Evolutionary conservation across 257 asterid genomes (phyloP).

Genomic region (Plantago elongata): DNA sequence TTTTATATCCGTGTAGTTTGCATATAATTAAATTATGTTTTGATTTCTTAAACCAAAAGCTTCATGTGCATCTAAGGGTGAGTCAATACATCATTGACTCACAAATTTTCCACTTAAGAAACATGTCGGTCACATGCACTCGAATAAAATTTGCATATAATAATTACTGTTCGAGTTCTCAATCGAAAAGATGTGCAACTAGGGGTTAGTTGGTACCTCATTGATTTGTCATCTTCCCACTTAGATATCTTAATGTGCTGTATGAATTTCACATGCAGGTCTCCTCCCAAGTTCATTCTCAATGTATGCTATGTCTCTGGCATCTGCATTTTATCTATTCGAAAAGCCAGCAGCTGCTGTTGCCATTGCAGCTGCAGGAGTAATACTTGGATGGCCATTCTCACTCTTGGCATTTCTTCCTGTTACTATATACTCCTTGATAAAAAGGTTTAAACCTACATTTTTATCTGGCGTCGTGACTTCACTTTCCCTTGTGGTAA

Average conservation of each 20-base stretch:
- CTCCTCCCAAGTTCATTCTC: constrained; percentile 96
- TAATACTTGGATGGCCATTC: constrained; percentile 98
- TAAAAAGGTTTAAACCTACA: constrained; percentile 54
- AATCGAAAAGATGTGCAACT: too few species aligned
- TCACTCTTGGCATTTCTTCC: constrained; percentile 92
- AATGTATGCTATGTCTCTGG: constrained; percentile 93
- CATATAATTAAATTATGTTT: constrained; percentile 3
- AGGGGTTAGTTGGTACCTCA: too few species aligned
- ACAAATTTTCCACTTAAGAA: too few species aligned
- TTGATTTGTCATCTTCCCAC: neutral
- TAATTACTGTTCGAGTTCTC: too few species aligned
- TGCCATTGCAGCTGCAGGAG: constrained; percentile 81
- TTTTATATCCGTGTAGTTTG: neutral
- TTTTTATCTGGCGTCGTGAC: constrained; percentile 63
- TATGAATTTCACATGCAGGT: constrained; percentile 48
- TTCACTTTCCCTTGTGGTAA: constrained; percentile 62
- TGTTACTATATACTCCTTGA: constrained; percentile 65
- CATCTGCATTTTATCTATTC: constrained; percentile 82
- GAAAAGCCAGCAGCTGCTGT: constrained; percentile 88
- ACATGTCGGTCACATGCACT: too few species aligned
- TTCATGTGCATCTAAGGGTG: neutral
- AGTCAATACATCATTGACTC: too few species aligned
- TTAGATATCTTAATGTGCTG: constrained; percentile 10
- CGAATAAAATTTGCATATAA: too few species aligned
- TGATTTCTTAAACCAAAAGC: constrained; percentile 7